These are phyloP conservation scores for Elsinoe australis DNA, from an alignment of 2,329 filamentous ascomycete genomes.

Conservation along the genomic window DNA sequence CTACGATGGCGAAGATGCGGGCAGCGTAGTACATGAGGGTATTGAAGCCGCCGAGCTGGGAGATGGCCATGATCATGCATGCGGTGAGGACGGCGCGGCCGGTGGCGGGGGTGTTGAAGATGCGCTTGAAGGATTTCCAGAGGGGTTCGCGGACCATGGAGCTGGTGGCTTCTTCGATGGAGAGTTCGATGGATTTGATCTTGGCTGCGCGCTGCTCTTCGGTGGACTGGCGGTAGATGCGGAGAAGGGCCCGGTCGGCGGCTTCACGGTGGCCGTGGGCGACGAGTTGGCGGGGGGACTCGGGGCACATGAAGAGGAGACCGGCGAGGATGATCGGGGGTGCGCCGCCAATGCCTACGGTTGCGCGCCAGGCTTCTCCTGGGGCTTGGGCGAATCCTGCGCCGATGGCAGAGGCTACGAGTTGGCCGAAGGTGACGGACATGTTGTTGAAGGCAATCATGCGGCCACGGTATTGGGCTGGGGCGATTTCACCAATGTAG, in stretches of 20 bases:
- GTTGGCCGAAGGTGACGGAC: too few species aligned
- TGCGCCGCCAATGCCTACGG: too few species aligned
- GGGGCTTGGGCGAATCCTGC: too few species aligned
- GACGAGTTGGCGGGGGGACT: too few species aligned
- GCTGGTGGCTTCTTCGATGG: conserved; percentile 29
- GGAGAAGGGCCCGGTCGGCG: conserved; percentile 33
- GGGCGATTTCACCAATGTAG: too few species aligned
- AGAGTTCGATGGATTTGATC: conserved; percentile 24
- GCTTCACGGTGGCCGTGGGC: too few species aligned
- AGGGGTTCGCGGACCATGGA: conserved; percentile 27
- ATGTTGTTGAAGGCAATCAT: too few species aligned
- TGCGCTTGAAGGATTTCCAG: conserved; percentile 27
- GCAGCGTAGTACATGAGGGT: conserved; percentile 71
- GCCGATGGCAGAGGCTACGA: too few species aligned
- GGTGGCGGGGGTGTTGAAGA: conserved; percentile 34
- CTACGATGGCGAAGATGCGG: conserved; percentile 49
- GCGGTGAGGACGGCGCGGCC: conserved; percentile 34
- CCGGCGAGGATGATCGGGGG: too few species aligned
- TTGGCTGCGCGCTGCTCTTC: conserved; percentile 23
- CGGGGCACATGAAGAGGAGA: too few species aligned
- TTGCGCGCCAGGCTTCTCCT: too few species aligned
- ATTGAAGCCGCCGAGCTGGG: conserved; percentile 49
- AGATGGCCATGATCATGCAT: conserved; percentile 35
- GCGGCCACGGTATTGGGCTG: too few species aligned
- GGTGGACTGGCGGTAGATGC: conserved; percentile 29